Percentiles rank a stretch among this genome's conserved stretches.
These are phyloP conservation scores for Inga laurina DNA, from an alignment of 306 rosid species.

Conservation along the genomic window DNA sequence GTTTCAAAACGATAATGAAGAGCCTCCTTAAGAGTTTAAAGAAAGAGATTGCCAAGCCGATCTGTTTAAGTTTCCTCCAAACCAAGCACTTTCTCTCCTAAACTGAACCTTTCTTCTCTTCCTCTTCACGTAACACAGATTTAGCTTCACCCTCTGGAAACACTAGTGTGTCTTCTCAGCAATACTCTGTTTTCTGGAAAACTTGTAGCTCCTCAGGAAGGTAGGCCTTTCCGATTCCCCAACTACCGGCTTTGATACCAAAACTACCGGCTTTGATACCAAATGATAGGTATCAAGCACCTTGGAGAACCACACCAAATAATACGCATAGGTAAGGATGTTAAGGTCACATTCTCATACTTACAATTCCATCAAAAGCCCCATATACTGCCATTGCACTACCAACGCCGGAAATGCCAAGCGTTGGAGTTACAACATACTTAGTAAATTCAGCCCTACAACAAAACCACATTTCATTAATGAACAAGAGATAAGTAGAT, in stretches of 20 bases:
- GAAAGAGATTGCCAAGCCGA: too few relatives aligned
- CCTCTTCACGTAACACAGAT: slow-evolving; percentile 14
- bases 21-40: too few relatives aligned
- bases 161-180: slow-evolving; percentile 54
- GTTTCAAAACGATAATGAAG: neutral
- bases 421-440: slow-evolving; percentile 72
- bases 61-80: slow-evolving; percentile 74
- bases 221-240: too few relatives aligned
- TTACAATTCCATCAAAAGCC: slow-evolving; percentile 89
- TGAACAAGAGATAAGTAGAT: slow-evolving; percentile 14
- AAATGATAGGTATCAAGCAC: too few relatives aligned
- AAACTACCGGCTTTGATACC: too few relatives aligned
- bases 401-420: slow-evolving; percentile 95
- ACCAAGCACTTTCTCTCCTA: slow-evolving; percentile 50
- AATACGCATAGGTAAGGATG: slow-evolving; percentile 14
- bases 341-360: slow-evolving; percentile 36
- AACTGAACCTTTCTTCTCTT: slow-evolving; percentile 12
- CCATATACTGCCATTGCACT: slow-evolving; percentile 93
- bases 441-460: slow-evolving; percentile 86
- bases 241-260: too few relatives aligned
- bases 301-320: neutral
- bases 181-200: slow-evolving; percentile 63
- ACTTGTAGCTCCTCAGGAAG: slow-evolving; percentile 84
- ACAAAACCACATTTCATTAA: slow-evolving; percentile 20
- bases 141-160: slow-evolving; percentile 56